These are phyloP conservation scores for Singerocomus rubriflavus DNA, from an alignment of 1,284 basidiomycete genomes.

Conservation along the genomic window DNA sequence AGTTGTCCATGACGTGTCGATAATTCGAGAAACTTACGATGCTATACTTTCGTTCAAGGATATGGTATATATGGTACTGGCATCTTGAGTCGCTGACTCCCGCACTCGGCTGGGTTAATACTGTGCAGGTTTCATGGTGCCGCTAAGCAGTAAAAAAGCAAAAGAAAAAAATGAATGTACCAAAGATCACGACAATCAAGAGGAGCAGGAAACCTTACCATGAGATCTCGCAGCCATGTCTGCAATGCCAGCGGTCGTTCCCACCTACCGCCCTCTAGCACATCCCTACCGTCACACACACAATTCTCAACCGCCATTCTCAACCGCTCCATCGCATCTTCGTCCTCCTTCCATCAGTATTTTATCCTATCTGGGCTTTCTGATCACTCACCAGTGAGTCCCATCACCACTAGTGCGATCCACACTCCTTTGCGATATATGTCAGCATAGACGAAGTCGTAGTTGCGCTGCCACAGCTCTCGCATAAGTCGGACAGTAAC, in stretches of 20 bases:
- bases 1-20: too few relatives aligned
- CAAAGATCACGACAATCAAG: too few relatives aligned
- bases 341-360: neutral
- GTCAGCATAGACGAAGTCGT: constrained; percentile 11
- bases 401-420: constrained; percentile 4
- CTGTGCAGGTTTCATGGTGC: too few relatives aligned
- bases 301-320: neutral
- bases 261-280: neutral
- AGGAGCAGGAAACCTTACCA: too few relatives aligned
- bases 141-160: too few relatives aligned
- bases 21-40: too few relatives aligned
- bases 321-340: neutral
- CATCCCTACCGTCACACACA: constrained; percentile 2
- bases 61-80: too few relatives aligned
- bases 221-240: neutral
- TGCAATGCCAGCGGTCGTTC: neutral
- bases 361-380: neutral
- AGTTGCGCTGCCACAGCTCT: constrained; percentile 9
- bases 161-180: too few relatives aligned
- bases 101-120: too few relatives aligned
- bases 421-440: constrained; percentile 13
- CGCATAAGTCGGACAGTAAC: neutral
- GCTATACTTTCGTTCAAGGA: too few relatives aligned
- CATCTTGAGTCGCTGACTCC: too few relatives aligned
- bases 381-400: too few relatives aligned